Conservation (phyloP, 2,329 filamentous ascomycete species). For the Hypoxylon sp. region DNA sequence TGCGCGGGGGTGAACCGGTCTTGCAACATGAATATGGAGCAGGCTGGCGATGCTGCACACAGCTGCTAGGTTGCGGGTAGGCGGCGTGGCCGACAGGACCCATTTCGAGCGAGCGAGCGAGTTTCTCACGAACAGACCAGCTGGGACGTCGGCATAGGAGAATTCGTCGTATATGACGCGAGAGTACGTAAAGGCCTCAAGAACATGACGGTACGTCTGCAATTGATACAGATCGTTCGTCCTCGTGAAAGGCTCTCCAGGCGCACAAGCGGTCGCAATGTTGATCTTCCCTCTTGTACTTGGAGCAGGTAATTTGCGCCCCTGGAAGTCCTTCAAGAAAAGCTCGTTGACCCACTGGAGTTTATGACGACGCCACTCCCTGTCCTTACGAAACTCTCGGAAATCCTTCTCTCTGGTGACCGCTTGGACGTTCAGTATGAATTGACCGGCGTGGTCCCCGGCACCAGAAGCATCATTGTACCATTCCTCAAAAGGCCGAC, state of each 20-base stretch:
- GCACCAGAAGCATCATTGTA: constrained; percentile 30
- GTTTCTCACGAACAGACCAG: constrained; percentile 47
- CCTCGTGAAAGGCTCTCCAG: too few species aligned
- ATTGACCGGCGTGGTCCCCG: constrained; percentile 11
- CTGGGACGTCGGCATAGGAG: constrained; percentile 48
- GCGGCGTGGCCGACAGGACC: constrained; percentile 55
- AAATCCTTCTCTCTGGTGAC: too few species aligned
- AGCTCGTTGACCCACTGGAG: not conserved
- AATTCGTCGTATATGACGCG: constrained; percentile 55
- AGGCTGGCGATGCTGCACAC: constrained; percentile 48
- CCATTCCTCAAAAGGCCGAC: constrained; percentile 38
- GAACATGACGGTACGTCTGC: constrained; percentile 26
- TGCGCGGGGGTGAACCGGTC: constrained; percentile 42
- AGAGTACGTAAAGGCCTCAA: constrained; percentile 51
- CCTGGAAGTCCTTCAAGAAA: not conserved
- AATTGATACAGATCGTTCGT: too few species aligned
- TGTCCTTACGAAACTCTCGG: not conserved
- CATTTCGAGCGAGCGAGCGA: constrained; percentile 49
- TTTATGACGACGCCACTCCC: not conserved
- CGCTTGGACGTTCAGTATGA: too few species aligned
- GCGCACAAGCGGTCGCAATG: too few species aligned
- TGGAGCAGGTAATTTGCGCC: too few species aligned
- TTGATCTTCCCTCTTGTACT: too few species aligned
- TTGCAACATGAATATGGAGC: constrained; percentile 51
- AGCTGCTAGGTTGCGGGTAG: constrained; percentile 47